phyloP scores from a whole-genome alignment of 2,329 filamentous ascomycete species.

The Beauveria sp. region DNA sequence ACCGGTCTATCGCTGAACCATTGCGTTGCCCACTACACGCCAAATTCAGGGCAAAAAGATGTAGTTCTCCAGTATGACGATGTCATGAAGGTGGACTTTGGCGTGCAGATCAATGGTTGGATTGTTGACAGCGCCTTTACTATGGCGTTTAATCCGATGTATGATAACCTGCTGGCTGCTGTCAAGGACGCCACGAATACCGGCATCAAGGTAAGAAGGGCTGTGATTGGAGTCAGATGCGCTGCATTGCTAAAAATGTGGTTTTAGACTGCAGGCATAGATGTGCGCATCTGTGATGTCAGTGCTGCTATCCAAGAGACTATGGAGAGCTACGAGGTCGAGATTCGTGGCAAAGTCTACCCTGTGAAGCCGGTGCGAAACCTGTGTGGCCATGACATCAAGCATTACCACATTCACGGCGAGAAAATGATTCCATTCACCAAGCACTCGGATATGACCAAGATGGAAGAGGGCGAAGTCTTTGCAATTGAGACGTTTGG shows the following conservation, averaged over 20 bases:
- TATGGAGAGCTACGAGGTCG: conserved; percentile 86
- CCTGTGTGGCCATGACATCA: conserved; percentile 78
- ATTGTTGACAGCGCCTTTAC: conserved; percentile 76
- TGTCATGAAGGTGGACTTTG: conserved; percentile 72
- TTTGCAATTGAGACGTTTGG: conserved; percentile 94
- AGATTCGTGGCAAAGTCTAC: conserved; percentile 67
- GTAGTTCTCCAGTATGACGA: conserved; percentile 59
- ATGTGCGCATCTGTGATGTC: conserved; percentile 76
- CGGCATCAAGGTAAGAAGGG: conserved; percentile 52
- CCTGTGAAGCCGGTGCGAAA: conserved; percentile 76
- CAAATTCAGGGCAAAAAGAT: conserved; percentile 68
- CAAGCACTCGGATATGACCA: conserved; percentile 72
- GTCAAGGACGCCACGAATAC: conserved; percentile 73
- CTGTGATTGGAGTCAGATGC: not conserved
- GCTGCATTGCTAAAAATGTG: not conserved
- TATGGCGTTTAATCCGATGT: conserved; percentile 61
- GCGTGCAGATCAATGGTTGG: conserved; percentile 66
- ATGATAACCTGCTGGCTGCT: conserved; percentile 62
- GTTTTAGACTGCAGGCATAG: conserved; percentile 58
- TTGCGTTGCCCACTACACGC: conserved; percentile 73
- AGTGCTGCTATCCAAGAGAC: conserved; percentile 74
- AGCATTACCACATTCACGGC: conserved; percentile 79
- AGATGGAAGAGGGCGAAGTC: conserved; percentile 91
- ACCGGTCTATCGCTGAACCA: conserved; percentile 75
- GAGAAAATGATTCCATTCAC: conserved; percentile 86